Evolutionary conservation across 352 stramenopile species (phyloP).

Genomic region (Aphanomyces euteiches): DNA sequence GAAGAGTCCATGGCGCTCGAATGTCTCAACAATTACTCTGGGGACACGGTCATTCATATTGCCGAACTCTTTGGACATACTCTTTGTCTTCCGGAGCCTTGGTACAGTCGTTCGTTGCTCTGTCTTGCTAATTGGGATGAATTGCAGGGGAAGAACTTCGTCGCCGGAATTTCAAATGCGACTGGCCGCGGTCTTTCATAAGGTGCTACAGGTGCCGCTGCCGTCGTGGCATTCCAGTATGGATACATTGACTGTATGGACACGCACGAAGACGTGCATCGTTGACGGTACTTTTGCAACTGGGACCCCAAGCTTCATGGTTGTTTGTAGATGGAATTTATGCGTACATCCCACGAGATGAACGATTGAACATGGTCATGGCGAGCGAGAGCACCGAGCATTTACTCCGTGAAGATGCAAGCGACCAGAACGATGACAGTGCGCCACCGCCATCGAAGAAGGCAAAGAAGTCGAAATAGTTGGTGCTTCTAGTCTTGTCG

Average conservation of each 20-base stretch:
- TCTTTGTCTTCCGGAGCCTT: slow-evolving; percentile 82
- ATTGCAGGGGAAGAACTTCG: slow-evolving; percentile 82
- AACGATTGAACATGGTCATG: slow-evolving; percentile 66
- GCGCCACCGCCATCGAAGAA: too few relatives aligned
- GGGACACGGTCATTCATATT: slow-evolving; percentile 90
- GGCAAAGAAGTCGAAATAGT: too few relatives aligned
- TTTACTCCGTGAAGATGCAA: slow-evolving; percentile 38
- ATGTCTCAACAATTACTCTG: slow-evolving; percentile 88
- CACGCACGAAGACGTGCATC: slow-evolving; percentile 87
- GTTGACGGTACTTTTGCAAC: slow-evolving; percentile 44
- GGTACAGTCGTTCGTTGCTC: slow-evolving; percentile 37
- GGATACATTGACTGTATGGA: slow-evolving; percentile 92
- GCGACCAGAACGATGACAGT: too few relatives aligned
- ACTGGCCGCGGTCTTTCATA: slow-evolving; percentile 90
- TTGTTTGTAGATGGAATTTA: slow-evolving; percentile 48
- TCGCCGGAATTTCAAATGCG: slow-evolving; percentile 89
- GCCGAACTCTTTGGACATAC: slow-evolving; percentile 91
- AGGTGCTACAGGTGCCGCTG: slow-evolving; percentile 86
- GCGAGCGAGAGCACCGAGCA: slow-evolving; percentile 63
- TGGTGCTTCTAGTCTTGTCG: too few relatives aligned
- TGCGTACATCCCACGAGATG: slow-evolving; percentile 67
- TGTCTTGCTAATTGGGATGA: not conserved
- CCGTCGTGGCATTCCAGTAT: slow-evolving; percentile 91
- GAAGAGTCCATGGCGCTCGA: slow-evolving; percentile 86
- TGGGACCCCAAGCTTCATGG: not conserved